A percentile compares a stretch with the other conserved stretches of the same genome.
These are phyloP conservation scores for Pseudocercospora vitis DNA, from an alignment of 2,329 filamentous ascomycete species.

Conservation along the genomic window DNA sequence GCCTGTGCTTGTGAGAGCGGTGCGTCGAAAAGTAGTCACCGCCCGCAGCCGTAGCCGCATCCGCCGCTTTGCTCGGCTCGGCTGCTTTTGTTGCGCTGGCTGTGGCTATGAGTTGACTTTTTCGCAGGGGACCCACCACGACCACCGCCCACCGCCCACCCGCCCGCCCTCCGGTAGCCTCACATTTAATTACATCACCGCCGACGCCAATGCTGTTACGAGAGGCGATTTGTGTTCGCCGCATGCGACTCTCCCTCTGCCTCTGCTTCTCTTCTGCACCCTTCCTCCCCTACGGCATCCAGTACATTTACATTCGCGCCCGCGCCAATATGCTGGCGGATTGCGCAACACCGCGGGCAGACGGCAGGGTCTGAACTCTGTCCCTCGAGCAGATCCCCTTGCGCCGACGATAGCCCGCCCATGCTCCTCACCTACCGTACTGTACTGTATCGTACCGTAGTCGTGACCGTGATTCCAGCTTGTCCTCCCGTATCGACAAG, in stretches of 20 bases:
- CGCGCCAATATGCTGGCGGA: neutral
- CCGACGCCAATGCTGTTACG: neutral
- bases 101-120: no score
- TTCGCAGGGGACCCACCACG: no score
- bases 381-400: neutral
- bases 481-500: conserved; percentile 5
- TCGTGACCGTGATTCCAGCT: neutral
- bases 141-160: neutral
- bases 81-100: no score
- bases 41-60: no score
- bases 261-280: neutral
- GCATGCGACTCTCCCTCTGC: no score
- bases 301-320: neutral
- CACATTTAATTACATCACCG: no score
- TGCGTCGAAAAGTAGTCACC: no score
- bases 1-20: no score
- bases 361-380: conserved; percentile 1
- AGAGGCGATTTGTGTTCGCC: neutral
- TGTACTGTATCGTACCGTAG: no score
- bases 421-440: no score
- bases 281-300: neutral
- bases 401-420: conserved; percentile 1
- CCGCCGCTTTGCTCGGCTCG: no score
- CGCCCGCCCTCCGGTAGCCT: neutral
- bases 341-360: neutral